Evolutionary conservation across 495 filamentous ascomycete species (phyloP).

Genomic region (Entonaema liquescens): DNA sequence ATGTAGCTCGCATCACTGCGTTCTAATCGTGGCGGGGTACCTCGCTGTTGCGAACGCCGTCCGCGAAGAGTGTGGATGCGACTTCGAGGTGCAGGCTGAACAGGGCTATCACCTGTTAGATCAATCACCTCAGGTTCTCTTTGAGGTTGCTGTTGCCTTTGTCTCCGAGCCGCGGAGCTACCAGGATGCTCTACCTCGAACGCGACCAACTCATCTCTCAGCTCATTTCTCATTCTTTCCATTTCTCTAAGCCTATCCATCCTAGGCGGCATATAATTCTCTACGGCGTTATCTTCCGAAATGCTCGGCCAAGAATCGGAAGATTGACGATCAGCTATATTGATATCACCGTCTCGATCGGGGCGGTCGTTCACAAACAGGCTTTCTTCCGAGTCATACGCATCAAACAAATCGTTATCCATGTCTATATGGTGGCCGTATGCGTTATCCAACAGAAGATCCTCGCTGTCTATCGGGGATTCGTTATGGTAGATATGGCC

Average conservation of each 20-base stretch:
- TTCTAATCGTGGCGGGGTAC: slow-evolving; percentile 48
- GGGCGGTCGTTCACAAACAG: slow-evolving; percentile 19
- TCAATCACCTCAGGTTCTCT: slow-evolving; percentile 49
- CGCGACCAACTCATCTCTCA: slow-evolving; percentile 44
- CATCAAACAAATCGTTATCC: background rate
- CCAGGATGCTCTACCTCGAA: slow-evolving; percentile 32
- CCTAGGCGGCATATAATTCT: background rate
- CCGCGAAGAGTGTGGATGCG: slow-evolving; percentile 43
- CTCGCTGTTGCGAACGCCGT: slow-evolving; percentile 43
- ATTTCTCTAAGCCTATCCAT: background rate
- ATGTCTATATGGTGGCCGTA: background rate
- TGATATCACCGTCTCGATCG: background rate
- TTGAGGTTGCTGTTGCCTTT: slow-evolving; percentile 13
- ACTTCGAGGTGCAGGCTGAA: slow-evolving; percentile 9
- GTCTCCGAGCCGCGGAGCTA: slow-evolving; percentile 9
- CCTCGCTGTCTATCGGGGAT: background rate
- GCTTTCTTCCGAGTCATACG: slow-evolving; percentile 13
- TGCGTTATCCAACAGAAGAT: background rate
- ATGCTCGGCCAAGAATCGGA: background rate
- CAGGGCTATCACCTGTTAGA: slow-evolving; percentile 49
- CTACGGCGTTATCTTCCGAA: background rate
- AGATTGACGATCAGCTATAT: background rate
- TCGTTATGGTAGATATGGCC: background rate
- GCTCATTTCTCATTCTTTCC: slow-evolving; percentile 28
- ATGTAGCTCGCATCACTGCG: slow-evolving; percentile 55